A percentile compares a stretch with the other conserved stretches of the same genome.
These are phyloP conservation scores for Phytophthora megakarya DNA, from an alignment of 352 stramenopile genomes.

Conservation along the genomic window DNA sequence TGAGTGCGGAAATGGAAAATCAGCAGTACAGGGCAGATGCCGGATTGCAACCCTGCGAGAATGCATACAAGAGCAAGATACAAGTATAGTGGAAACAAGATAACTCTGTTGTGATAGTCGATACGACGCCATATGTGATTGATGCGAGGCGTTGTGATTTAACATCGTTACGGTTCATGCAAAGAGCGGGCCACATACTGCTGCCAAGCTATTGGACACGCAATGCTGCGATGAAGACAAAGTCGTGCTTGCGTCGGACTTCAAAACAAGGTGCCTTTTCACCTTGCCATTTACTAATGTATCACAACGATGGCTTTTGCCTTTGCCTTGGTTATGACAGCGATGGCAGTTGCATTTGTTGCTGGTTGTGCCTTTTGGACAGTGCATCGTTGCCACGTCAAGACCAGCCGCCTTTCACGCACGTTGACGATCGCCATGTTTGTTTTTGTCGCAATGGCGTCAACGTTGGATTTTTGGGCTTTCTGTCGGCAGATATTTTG, in stretches of 20 bases:
- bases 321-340: neutral
- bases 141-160: neutral
- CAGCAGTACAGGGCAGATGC: neutral
- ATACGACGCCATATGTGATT: neutral
- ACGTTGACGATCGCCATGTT: neutral
- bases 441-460: neutral
- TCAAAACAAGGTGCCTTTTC: neutral
- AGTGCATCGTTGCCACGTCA: neutral
- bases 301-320: neutral
- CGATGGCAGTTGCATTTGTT: neutral
- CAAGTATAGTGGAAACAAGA: neutral
- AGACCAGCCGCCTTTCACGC: conserved; percentile 7
- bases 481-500: neutral
- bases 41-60: neutral
- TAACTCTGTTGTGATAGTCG: neutral
- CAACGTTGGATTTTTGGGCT: neutral
- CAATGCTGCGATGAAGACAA: conserved; percentile 23
- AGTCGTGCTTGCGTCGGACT: conserved; percentile 23
- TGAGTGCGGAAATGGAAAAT: conserved; percentile 30
- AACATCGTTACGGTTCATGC: neutral
- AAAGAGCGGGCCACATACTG: conserved; percentile 1
- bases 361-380: neutral
- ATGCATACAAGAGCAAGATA: neutral
- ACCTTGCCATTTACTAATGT: too few relatives aligned
- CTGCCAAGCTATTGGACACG: neutral